Conservation (phyloP, 1,284 basidiomycete genomes). For the Trichosporon asahii region DNA sequence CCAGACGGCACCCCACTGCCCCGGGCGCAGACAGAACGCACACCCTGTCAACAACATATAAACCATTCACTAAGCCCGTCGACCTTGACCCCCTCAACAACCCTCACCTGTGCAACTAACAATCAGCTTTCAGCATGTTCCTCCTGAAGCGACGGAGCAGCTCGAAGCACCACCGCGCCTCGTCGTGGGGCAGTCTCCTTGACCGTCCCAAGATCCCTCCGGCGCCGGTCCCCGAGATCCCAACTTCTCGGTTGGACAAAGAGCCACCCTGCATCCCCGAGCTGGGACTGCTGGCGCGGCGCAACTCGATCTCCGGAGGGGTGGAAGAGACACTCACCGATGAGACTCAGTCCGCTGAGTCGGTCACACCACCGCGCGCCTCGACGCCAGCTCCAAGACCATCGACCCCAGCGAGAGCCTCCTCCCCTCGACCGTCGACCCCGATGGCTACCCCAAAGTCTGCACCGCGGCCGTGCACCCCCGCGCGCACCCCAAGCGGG, state of each 20-base stretch:
- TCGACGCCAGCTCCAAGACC: not conserved
- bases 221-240: not conserved
- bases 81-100: not conserved
- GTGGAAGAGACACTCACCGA: not conserved
- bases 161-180: not conserved
- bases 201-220: not conserved
- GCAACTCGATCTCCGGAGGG: not conserved
- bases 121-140: not conserved
- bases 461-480: not conserved
- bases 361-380: not conserved
- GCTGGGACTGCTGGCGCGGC: not conserved
- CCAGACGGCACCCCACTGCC: not conserved
- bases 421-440: not conserved
- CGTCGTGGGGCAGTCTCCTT: not conserved
- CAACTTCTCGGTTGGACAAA: not conserved
- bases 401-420: too few relatives aligned
- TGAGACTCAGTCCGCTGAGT: not conserved
- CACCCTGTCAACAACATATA: not conserved
- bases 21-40: not conserved
- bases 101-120: not conserved
- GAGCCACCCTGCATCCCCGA: not conserved
- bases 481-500: not conserved
- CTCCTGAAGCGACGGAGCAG: not conserved
- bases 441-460: not conserved
- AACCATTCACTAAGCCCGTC: not conserved